These are phyloP conservation scores for Penicillium flavigenum DNA, from an alignment of 495 filamentous ascomycete species.

Conservation along the genomic window DNA sequence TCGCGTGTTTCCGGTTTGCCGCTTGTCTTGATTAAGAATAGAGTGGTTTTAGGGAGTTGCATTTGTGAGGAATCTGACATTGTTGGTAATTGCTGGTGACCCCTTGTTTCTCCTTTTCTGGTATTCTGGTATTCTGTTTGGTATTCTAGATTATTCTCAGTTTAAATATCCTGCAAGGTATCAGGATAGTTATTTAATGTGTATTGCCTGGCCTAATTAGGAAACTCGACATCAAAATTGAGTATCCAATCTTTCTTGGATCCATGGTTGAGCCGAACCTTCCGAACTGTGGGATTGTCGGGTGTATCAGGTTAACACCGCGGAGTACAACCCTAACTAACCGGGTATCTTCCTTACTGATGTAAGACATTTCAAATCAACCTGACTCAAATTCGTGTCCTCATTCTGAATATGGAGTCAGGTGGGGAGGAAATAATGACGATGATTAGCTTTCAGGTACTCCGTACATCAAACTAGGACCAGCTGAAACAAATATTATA, in stretches of 20 bases:
- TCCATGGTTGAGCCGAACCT: slow-evolving; percentile 8
- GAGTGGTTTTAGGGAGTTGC: slow-evolving; percentile 3
- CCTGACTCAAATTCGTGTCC: too few relatives aligned
- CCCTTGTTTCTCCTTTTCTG: slow-evolving; percentile 9
- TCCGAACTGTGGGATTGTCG: slow-evolving; percentile 2
- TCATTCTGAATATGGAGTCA: too few relatives aligned
- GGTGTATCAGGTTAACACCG: not conserved
- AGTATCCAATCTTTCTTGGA: not conserved
- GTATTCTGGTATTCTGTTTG: not conserved
- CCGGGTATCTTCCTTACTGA: too few relatives aligned
- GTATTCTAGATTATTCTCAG: not conserved
- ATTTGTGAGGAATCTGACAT: slow-evolving; percentile 11
- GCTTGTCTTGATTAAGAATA: slow-evolving; percentile 4
- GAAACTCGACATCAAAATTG: slow-evolving; percentile 2
- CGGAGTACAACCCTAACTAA: too few relatives aligned
- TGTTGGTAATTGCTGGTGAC: not conserved
- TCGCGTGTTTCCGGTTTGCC: slow-evolving; percentile 10
- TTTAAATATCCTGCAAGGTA: not conserved
- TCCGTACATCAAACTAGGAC: too few relatives aligned
- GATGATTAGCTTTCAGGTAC: too few relatives aligned
- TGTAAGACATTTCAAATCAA: too few relatives aligned
- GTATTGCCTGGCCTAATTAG: not conserved
- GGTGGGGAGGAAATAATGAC: too few relatives aligned
- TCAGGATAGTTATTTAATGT: not conserved
- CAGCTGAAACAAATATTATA: too few relatives aligned